Percentiles rank a stretch among this genome's conserved stretches.
phyloP scores from a whole-genome alignment of 768 basidiomycete species.

The Boletus reticuloceps region DNA sequence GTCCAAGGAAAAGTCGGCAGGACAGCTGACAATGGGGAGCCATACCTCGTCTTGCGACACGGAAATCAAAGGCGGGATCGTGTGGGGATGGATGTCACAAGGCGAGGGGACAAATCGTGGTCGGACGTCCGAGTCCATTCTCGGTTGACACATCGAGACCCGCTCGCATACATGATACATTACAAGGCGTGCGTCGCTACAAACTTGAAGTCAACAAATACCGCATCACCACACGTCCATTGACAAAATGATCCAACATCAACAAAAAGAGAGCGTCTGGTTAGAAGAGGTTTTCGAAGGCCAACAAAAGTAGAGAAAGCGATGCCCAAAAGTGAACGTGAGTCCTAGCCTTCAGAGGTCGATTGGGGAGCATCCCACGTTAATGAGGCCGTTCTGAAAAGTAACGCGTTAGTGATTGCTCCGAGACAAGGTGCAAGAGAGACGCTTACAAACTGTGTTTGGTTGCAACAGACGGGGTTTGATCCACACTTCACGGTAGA shows the following conservation, averaged over 20 bases:
- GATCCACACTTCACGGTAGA: conserved; percentile 13
- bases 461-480: conserved; percentile 25
- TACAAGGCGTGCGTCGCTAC: conserved; percentile 8
- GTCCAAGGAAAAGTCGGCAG: conserved; percentile 40
- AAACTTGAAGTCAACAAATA: conserved; percentile 2
- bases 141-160: neutral
- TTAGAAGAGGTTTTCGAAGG: conserved; percentile 8
- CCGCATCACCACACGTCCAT: conserved; percentile 10
- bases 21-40: conserved; percentile 39
- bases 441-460: conserved; percentile 14
- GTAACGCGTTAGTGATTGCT: neutral
- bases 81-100: conserved; percentile 3
- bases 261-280: conserved; percentile 25
- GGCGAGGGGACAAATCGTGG: conserved; percentile 27
- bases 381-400: conserved; percentile 24
- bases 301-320: conserved; percentile 24
- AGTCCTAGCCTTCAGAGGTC: conserved; percentile 4
- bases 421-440: no score
- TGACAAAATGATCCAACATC: conserved; percentile 21
- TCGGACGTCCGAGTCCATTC: conserved; percentile 2
- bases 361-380: conserved; percentile 24
- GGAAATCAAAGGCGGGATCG: conserved; percentile 2
- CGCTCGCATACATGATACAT: conserved; percentile 17
- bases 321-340: conserved; percentile 8
- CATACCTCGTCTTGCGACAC: conserved; percentile 13